These are phyloP conservation scores for Psilocybe subaeruginosa DNA, from an alignment of 768 basidiomycete genomes.

Conservation along the genomic window DNA sequence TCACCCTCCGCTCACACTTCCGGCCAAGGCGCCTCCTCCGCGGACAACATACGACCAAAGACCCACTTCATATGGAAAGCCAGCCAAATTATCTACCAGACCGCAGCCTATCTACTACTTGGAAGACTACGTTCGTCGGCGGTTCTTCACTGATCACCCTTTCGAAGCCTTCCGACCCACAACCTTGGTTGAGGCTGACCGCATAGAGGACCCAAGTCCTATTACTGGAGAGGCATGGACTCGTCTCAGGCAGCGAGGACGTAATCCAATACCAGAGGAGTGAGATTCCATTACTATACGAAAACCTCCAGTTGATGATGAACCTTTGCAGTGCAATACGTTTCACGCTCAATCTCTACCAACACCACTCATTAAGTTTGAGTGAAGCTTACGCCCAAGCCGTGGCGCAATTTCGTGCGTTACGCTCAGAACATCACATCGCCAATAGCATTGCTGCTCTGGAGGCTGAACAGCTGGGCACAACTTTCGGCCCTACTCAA, in stretches of 20 bases:
- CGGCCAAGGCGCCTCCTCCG: slow-evolving; percentile 68
- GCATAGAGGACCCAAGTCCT: slow-evolving; percentile 57
- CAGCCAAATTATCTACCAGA: slow-evolving; percentile 40
- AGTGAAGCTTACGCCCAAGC: slow-evolving; percentile 81
- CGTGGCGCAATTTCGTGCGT: slow-evolving; percentile 83
- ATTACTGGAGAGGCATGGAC: slow-evolving; percentile 72
- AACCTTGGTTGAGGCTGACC: slow-evolving; percentile 72
- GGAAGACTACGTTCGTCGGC: slow-evolving; percentile 84
- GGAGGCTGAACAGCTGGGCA: slow-evolving; percentile 82
- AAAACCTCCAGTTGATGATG: slow-evolving; percentile 7
- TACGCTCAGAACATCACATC: slow-evolving; percentile 85
- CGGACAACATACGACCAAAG: slow-evolving; percentile 59
- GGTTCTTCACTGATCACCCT: slow-evolving; percentile 96
- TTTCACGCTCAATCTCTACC: slow-evolving; percentile 80
- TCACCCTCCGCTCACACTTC: slow-evolving; percentile 87
- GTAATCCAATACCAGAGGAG: slow-evolving; percentile 91
- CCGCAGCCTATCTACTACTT: slow-evolving; percentile 72
- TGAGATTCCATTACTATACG: slow-evolving; percentile 41
- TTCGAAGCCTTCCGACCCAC: slow-evolving; percentile 90
- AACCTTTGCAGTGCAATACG: slow-evolving; percentile 62
- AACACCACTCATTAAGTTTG: slow-evolving; percentile 62
- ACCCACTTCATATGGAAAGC: slow-evolving; percentile 30
- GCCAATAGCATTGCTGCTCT: slow-evolving; percentile 73
- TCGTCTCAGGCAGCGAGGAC: slow-evolving; percentile 76
- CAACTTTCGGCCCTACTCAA: slow-evolving; percentile 60